phyloP scores from a whole-genome alignment of 2,329 filamentous ascomycete genomes.

The Cercospora sp. region DNA sequence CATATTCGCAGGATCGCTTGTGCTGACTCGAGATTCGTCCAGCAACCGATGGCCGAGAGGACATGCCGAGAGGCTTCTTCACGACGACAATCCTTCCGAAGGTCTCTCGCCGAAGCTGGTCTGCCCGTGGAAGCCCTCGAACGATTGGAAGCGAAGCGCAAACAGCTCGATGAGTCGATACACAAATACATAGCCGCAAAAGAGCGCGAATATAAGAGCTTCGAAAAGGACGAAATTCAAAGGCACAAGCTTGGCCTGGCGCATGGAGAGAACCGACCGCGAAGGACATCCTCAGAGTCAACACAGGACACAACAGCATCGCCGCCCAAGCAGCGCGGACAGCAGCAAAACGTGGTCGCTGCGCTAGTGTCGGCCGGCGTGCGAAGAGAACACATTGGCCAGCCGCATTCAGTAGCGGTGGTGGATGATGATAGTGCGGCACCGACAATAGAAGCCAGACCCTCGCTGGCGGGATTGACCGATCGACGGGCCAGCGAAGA shows the following conservation, averaged over 20 bases:
- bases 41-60: slow-evolving; percentile 26
- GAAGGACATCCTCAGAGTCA: slow-evolving; percentile 19
- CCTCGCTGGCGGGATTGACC: slow-evolving; percentile 28
- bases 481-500: slow-evolving; percentile 31
- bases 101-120: slow-evolving; percentile 25
- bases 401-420: slow-evolving; percentile 23
- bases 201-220: slow-evolving; percentile 41
- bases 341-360: slow-evolving; percentile 27
- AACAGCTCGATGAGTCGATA: slow-evolving; percentile 41
- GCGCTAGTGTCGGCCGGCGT: slow-evolving; percentile 28
- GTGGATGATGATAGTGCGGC: slow-evolving; percentile 19
- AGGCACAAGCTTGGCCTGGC: slow-evolving; percentile 22
- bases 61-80: slow-evolving; percentile 22
- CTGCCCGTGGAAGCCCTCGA: slow-evolving; percentile 37
- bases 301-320: slow-evolving; percentile 16
- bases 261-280: slow-evolving; percentile 13
- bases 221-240: slow-evolving; percentile 37
- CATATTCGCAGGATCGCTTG: background rate
- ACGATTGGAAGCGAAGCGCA: slow-evolving; percentile 39
- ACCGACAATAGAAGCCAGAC: slow-evolving; percentile 20
- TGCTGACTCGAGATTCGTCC: background rate
- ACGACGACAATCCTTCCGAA: slow-evolving; percentile 27
- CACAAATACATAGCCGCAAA: slow-evolving; percentile 42
- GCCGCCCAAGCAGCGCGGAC: slow-evolving; percentile 11
- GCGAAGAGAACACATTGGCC: slow-evolving; percentile 26